These are phyloP conservation scores for Earliella scabrosa DNA, from an alignment of 1,284 basidiomycete species.

Conservation along the genomic window DNA sequence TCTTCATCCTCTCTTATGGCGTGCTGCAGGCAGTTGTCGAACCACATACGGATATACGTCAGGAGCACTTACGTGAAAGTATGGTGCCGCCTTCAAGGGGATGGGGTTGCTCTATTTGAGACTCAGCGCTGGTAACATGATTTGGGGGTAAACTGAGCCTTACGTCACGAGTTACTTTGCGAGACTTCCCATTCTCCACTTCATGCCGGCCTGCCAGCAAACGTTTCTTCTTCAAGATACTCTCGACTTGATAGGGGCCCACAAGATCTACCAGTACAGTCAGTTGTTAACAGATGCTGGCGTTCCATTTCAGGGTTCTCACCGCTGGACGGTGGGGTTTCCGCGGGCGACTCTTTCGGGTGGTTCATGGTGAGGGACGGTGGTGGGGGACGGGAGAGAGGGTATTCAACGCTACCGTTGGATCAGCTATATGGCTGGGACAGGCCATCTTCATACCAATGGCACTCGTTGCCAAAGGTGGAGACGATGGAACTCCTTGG, in stretches of 20 bases:
- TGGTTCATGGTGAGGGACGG: neutral
- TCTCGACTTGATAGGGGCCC: neutral
- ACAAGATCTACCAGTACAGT: neutral
- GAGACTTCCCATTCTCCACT: neutral
- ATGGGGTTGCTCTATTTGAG: too few species aligned
- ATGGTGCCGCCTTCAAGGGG: neutral
- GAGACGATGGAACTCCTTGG: too few species aligned
- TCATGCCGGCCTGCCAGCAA: neutral
- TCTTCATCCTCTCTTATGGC: neutral
- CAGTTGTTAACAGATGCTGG: too few species aligned
- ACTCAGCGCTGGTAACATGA: neutral
- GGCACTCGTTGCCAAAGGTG: too few species aligned
- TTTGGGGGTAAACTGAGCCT: neutral
- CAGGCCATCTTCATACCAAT: too few species aligned
- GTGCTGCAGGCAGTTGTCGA: neutral
- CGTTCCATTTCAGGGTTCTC: too few species aligned
- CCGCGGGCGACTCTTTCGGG: too few species aligned
- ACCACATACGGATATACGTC: too few species aligned
- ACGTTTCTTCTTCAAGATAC: neutral
- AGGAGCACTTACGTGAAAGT: neutral
- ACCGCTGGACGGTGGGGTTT: too few species aligned
- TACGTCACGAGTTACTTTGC: neutral
- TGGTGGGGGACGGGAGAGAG: too few species aligned
- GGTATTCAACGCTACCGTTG: too few species aligned
- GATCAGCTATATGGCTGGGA: too few species aligned